Conservation (phyloP, 805 yeast genomes). For the Candida andamanensis region DNA sequence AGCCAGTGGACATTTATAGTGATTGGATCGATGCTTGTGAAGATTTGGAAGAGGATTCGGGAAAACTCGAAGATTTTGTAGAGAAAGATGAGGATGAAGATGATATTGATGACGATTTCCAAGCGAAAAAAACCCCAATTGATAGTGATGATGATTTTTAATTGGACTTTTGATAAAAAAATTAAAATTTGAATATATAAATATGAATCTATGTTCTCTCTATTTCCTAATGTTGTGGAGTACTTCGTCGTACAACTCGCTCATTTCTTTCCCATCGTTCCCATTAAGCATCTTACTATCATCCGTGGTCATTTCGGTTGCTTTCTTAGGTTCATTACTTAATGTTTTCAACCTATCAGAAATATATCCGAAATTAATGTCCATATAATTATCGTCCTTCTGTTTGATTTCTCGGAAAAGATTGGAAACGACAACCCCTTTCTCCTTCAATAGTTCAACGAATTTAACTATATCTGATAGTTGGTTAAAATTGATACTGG, state of each 20-base stretch:
- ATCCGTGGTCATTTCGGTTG: slow-evolving; percentile 3
- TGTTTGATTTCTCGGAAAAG: slow-evolving; percentile 12
- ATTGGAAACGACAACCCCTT: slow-evolving; percentile 27
- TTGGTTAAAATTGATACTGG: slow-evolving; percentile 27
- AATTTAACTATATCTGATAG: slow-evolving; percentile 29
- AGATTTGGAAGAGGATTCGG: slow-evolving; percentile 58
- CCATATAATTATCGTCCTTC: slow-evolving; percentile 7
- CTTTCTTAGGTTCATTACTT: slow-evolving; percentile 2
- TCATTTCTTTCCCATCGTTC: slow-evolving; percentile 9
- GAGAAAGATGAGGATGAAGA: slow-evolving; percentile 20
- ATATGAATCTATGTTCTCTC: background rate
- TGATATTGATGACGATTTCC: slow-evolving; percentile 27
- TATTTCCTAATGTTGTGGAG: slow-evolving; percentile 8
- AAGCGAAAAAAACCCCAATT: slow-evolving; percentile 10
- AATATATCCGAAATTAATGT: slow-evolving; percentile 13
- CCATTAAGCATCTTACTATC: slow-evolving; percentile 6
- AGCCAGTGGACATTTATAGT: slow-evolving; percentile 90
- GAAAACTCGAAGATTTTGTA: slow-evolving; percentile 5
- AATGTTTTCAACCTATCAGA: slow-evolving; percentile 12
- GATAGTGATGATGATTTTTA: slow-evolving; percentile 29
- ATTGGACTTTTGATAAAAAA: background rate
- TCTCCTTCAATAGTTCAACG: slow-evolving; percentile 24
- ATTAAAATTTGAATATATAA: background rate
- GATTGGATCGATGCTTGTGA: slow-evolving; percentile 99
- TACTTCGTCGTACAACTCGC: slow-evolving; percentile 20